Evolutionary conservation across 2,329 filamentous ascomycete genomes (phyloP), one percentile per base, ranked within the genome.

Genomic region (Monilinia fructigena): DNA sequence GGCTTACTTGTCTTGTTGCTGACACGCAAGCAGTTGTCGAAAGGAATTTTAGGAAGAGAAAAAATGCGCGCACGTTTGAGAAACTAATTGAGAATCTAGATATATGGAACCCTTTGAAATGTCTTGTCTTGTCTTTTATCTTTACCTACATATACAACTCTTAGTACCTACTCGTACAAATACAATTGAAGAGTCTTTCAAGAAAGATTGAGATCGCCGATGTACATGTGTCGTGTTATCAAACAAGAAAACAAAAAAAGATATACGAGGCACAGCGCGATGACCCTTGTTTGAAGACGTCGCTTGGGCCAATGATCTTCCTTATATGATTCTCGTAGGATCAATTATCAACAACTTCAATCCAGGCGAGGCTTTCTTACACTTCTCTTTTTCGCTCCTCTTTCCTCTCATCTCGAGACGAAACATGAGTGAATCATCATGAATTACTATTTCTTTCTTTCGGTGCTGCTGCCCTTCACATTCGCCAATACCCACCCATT

Each of bases 401-500:
- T 69, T 66, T 65, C 65, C 58, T 48, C 59, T 62, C 47, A 65
- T 58, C 53, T 63, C 20, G 28, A 26, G 40, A 52, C 66, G 54
- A 72, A 72, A 69, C 68, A 75, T 75, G 74, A 72, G 68, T 71
- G 67, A 69, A 68, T 61, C 67, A 72, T 68, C 67, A 76, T 76
- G 74, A 60, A 67, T 72, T 65, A 68, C 66, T 63, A 68, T 55
- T 59, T 71, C 61, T 55, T 72, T 60, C 56, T 73, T 59, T 67
- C 61, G 66, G 66, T 68, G 58, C 54, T 75, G 58, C 42, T 71
- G 47, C 59, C 69, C 45, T 47, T 66, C 55, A 69, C 72, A 50
- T 61, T 71, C 68, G 75, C 75, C 76, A 78, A 68, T 79, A 77
- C 67, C 78, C 78, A 42, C 77, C 78, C 1, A 67, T 65, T n/a